Evolutionary conservation across 306 rosid species (phyloP), one percentile per base, ranked within the genome.

Genomic region (Cucurbita pepo): DNA sequence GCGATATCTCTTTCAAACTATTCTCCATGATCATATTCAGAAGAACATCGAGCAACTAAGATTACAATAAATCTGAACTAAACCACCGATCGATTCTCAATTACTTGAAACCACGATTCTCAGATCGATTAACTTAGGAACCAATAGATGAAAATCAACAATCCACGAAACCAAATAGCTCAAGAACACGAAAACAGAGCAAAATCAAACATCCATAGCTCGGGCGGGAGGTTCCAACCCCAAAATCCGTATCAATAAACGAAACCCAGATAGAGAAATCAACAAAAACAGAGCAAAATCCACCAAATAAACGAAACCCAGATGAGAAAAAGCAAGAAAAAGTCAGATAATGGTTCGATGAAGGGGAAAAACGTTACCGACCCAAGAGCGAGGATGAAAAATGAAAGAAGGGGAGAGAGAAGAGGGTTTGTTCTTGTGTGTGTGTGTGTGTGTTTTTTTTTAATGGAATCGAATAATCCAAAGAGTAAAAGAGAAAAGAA

Each of bases 21-120:
- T 50, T 69, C 74, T 69, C 74, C 74, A 69, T 69, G 45, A 69
- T 50, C 74, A 34, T 50, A 25, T 47, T 8, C 56, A 69, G 44
- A 69, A 25, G 43, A 69, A 11, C 57, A 69, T 43, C 55, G 38
- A 41, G 70, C 34, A 41, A 40, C 41, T 41, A 4, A 63, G 47
- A 16, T 38, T 4, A 62, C 6, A 8, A 38, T 62, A 62, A 62
- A 60, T 30, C 48, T 38, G 51, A 63, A 63, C 2, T 19, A n/a
- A 63, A n/a, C 69, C 21, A 66, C 55, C 72, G 72, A 66, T 66
- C 19, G 72, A 66, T 65, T 64, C 70, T 38, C 70, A 62, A 62
- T 38, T n/a, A 10, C 51, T 37, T 62, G 6, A 9, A 62, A 62
- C n/a, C 44, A 41, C 43, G 8, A 60, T 60, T 61, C 71, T n/a